A percentile compares a stretch with the other conserved stretches of the same genome.
These are phyloP conservation scores for Spinellus fusiger DNA, from an alignment of 192 early-diverging fungal species.

Conservation along the genomic window DNA sequence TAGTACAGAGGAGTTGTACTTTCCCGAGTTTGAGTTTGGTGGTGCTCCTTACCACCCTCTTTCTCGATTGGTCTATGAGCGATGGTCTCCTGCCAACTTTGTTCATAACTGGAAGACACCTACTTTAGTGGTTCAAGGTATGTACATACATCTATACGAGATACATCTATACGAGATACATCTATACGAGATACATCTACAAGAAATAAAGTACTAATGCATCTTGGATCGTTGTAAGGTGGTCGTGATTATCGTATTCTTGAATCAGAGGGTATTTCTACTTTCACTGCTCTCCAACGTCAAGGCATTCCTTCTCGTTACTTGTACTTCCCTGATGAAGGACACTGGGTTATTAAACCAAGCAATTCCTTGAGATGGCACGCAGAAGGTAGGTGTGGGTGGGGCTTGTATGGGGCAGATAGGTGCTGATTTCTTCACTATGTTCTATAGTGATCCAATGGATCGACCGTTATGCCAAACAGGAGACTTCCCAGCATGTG, in stretches of 20 bases:
- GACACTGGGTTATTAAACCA: slow-evolving; percentile 58
- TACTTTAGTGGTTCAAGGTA: slow-evolving; percentile 73
- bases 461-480: slow-evolving; percentile 8
- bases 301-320: slow-evolving; percentile 61
- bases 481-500: neutral
- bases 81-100: slow-evolving; percentile 62
- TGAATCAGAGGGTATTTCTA: slow-evolving; percentile 60
- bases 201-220: slow-evolving; percentile 10
- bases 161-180: too few relatives aligned
- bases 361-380: slow-evolving; percentile 74
- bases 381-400: slow-evolving; percentile 42
- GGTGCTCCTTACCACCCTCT: slow-evolving; percentile 55
- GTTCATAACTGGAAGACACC: slow-evolving; percentile 73
- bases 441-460: slow-evolving; percentile 7
- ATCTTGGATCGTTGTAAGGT: too few relatives aligned
- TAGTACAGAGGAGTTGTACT: slow-evolving; percentile 35
- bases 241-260: slow-evolving; percentile 63
- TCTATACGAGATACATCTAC: too few relatives aligned
- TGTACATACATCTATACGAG: slow-evolving; percentile 13
- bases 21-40: slow-evolving; percentile 39
- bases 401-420: neutral
- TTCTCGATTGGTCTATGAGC: slow-evolving; percentile 48
- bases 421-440: neutral
- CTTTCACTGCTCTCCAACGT: slow-evolving; percentile 73
- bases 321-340: slow-evolving; percentile 75